Conservation (phyloP, 306 rosid species). For the Vigna radiata region DNA sequence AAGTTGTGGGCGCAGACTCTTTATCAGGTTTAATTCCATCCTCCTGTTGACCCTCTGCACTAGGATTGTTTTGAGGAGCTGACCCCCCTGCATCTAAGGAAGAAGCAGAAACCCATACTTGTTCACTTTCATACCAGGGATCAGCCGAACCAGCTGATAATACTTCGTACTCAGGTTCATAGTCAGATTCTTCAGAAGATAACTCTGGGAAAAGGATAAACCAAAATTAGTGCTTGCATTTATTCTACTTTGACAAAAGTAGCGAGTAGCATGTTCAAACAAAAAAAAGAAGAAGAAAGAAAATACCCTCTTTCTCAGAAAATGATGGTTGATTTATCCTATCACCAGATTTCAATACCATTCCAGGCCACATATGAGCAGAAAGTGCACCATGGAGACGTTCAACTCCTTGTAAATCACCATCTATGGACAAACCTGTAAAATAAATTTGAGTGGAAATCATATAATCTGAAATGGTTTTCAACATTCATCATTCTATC, state of each 20-base stretch:
- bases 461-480: constrained; percentile 2
- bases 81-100: constrained; percentile 50
- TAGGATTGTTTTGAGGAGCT: constrained; percentile 42
- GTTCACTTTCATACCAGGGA: constrained; percentile 73
- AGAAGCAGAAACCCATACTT: constrained; percentile 66
- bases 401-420: constrained; percentile 92
- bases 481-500: constrained; percentile 5
- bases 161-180: constrained; percentile 57
- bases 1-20: constrained; percentile 51
- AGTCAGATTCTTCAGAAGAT: constrained; percentile 90
- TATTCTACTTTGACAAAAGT: background rate
- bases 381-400: constrained; percentile 88
- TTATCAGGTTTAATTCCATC: constrained; percentile 45
- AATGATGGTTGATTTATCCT: constrained; percentile 69
- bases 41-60: constrained; percentile 32
- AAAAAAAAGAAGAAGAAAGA: background rate
- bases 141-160: constrained; percentile 49
- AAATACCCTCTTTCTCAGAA: constrained; percentile 72
- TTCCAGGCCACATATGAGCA: constrained; percentile 98
- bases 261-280: constrained; percentile 15
- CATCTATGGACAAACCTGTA: constrained; percentile 81
- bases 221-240: constrained; percentile 36
- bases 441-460: constrained; percentile 23
- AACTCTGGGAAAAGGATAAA: constrained; percentile 55
- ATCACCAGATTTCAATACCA: constrained; percentile 83